Evolutionary conservation across 2,329 filamentous ascomycete genomes (phyloP), one percentile per base, ranked within the genome.

Genomic region (Mollisiaceae sp.): DNA sequence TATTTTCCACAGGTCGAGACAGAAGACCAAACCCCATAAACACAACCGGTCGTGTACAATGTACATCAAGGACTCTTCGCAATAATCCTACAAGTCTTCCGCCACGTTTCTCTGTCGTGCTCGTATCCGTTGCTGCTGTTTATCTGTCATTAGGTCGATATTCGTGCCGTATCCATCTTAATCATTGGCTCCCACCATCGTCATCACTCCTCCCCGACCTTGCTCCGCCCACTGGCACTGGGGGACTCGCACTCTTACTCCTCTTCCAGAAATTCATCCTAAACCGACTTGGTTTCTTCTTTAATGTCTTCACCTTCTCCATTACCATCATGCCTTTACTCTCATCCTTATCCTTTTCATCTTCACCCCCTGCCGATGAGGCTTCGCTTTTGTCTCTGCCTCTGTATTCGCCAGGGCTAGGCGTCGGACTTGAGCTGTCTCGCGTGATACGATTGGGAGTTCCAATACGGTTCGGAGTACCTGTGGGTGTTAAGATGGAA

Each of bases 221-320:
- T 4, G 22, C 39, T 24, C 64, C 61, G 18, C 64, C 58, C 8
- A 60, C 47, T 2, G 64, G 64, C 50, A 63, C 55, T 8, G 74
- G 69, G n/a, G 73, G 72, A 64, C 73, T 75, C 2, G 69, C 65
- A 55, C 71, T 74, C 62, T 76, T 75, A 43, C 67, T 76, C 59
- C 72, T 69, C 64, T 74, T 75, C 73, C 74, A 77, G 58, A 77
- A 76, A 57, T 87, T 89, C 81, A 89, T 87, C 68, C 85, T 80
- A 71, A 89, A 89, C 47, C 86, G 81, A 72, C 86, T 89, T 5
- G 86, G 80, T 76, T 86, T 87, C 77, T 89, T 90, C 75, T 83
- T 86, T 20, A 89, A 77, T 14, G 81, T 84, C 59, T 79, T 79
- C 38, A 86, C 82, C 8, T 80, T 79, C 66, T 74, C 71, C 38